Percentiles rank a stretch among this genome's conserved stretches.
phyloP scores from a whole-genome alignment of 1,284 basidiomycete species.

The Somion occarium region DNA sequence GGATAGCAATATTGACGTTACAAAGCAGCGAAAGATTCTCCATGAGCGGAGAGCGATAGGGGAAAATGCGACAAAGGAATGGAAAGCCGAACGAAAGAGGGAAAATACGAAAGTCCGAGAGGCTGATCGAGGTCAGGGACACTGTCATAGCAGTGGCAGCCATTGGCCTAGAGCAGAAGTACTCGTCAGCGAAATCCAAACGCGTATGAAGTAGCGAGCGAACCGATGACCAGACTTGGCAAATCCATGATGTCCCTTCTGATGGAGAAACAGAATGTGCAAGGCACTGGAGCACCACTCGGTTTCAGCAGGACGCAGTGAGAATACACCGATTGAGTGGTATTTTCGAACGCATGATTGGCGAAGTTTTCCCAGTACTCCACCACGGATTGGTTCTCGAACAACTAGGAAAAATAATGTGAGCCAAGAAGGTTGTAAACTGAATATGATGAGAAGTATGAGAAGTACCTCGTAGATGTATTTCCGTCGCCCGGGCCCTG shows the following conservation, averaged over 20 bases:
- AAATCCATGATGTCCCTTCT: conserved; percentile 85
- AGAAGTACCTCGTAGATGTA: conserved; percentile 83
- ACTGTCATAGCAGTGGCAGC: conserved; percentile 65
- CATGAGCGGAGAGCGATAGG: neutral
- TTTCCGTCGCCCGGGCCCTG: conserved; percentile 58
- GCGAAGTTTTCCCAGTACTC: conserved; percentile 97
- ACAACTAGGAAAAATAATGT: conserved; percentile 49
- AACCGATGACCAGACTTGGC: conserved; percentile 84
- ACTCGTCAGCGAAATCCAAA: neutral
- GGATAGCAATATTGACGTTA: no score
- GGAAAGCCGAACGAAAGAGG: neutral
- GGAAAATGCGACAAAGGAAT: neutral
- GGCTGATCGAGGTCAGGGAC: neutral
- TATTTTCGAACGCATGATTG: conserved; percentile 92
- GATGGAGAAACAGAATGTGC: conserved; percentile 92
- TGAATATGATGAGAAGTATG: neutral
- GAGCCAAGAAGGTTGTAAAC: conserved; percentile 4
- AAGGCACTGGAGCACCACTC: conserved; percentile 75
- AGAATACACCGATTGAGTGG: conserved; percentile 90
- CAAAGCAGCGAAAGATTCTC: no score
- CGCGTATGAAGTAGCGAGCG: conserved; percentile 10
- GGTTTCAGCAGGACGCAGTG: conserved; percentile 86
- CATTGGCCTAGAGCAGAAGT: conserved; percentile 57
- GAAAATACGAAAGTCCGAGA: neutral
- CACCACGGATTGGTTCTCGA: conserved; percentile 86